A percentile compares a stretch with the other conserved stretches of the same genome.
These are phyloP conservation scores for Paracoccidioides brasiliensis DNA, from an alignment of 2,329 filamentous ascomycete species.

Conservation along the genomic window DNA sequence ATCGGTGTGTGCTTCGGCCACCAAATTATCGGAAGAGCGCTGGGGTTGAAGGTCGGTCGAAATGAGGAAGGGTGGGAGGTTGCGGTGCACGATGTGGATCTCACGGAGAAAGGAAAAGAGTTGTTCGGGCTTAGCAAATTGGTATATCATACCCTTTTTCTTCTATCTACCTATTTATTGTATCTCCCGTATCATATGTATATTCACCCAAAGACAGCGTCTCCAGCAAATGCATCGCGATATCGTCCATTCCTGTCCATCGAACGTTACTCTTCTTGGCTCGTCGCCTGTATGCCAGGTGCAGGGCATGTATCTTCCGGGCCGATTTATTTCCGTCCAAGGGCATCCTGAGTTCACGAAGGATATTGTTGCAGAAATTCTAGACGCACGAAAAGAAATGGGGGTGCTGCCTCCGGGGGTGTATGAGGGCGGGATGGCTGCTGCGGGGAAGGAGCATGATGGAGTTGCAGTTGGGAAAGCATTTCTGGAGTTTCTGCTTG, in stretches of 20 bases:
- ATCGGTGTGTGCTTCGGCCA: slow-evolving; percentile 80
- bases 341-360: slow-evolving; percentile 74
- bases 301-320: slow-evolving; percentile 65
- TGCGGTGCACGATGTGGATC: slow-evolving; percentile 55
- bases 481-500: slow-evolving; percentile 64
- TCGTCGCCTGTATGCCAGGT: slow-evolving; percentile 54
- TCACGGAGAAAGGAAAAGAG: slow-evolving; percentile 57
- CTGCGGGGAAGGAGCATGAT: slow-evolving; percentile 59
- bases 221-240: slow-evolving; percentile 83
- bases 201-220: slow-evolving; percentile 14
- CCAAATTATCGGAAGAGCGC: slow-evolving; percentile 64
- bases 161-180: neutral
- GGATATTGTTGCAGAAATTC: slow-evolving; percentile 56
- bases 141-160: slow-evolving; percentile 25
- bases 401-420: slow-evolving; percentile 59
- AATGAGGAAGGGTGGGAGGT: slow-evolving; percentile 67
- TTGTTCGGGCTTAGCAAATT: slow-evolving; percentile 55
- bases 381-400: slow-evolving; percentile 48
- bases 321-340: slow-evolving; percentile 61
- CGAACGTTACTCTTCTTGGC: slow-evolving; percentile 49
- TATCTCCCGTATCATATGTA: neutral
- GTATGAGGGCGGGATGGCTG: slow-evolving; percentile 54
- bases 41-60: slow-evolving; percentile 53
- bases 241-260: slow-evolving; percentile 52
- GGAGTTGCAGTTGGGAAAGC: slow-evolving; percentile 60